These are phyloP conservation scores for Colletotrichum somersetense DNA, from an alignment of 2,329 filamentous ascomycete genomes.

Conservation along the genomic window DNA sequence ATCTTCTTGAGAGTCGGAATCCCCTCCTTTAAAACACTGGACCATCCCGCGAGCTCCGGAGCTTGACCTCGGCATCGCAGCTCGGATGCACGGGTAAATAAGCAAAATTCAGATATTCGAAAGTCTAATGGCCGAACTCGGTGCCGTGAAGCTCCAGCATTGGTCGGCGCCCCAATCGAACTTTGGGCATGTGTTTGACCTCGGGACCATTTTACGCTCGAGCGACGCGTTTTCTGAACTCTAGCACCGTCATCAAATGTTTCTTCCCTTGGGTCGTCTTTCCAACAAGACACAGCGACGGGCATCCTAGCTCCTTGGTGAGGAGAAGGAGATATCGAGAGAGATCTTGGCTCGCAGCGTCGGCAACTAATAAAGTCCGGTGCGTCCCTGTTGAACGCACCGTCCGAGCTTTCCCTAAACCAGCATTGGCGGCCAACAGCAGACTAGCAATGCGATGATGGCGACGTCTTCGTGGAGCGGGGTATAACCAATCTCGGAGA, in stretches of 20 bases:
- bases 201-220: neutral
- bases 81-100: neutral
- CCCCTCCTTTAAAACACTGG: neutral
- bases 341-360: neutral
- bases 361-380: neutral
- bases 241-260: conserved; percentile 16
- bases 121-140: conserved; percentile 15
- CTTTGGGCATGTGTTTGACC: conserved; percentile 10
- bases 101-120: neutral
- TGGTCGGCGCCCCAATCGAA: neutral
- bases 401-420: neutral
- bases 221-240: neutral
- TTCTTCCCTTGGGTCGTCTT: neutral
- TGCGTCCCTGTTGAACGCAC: too few species aligned
- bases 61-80: neutral
- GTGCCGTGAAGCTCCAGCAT: conserved; percentile 1
- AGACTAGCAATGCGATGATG: conserved; percentile 54
- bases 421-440: conserved; percentile 44
- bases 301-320: neutral
- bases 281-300: neutral
- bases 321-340: neutral
- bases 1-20: neutral
- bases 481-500: conserved; percentile 56
- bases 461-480: conserved; percentile 56
- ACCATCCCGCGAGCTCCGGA: neutral